Evolutionary conservation across 352 stramenopile genomes (phyloP), one percentile per base, ranked within the genome.

Genomic region (Pythium oligandrum): DNA sequence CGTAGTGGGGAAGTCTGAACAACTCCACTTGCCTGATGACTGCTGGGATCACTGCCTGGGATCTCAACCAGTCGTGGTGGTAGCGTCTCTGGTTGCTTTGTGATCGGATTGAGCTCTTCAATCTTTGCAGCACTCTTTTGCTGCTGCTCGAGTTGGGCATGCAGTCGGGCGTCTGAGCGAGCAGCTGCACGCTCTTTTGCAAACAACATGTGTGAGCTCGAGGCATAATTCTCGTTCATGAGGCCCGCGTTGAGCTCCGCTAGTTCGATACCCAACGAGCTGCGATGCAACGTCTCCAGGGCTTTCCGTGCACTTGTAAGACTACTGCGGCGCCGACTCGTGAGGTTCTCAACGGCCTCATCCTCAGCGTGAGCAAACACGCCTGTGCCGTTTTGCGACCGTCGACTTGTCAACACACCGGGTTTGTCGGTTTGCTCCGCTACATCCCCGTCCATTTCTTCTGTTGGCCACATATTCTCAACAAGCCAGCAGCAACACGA

Each of bases 401-500:
- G 17, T 26, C 17, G 17, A 26, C 17, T 26, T 26, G 17, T 26
- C 17, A 26, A 26, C 17, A 26, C 17, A 26, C 17, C 17, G 17
- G 17, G 17, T 26, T 26, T 26, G 17, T 26, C 17, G 17, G 17
- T 26, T 26, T 26, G 17, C 17, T 26, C 17, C 17, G 17, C 17
- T 26, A 26, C 17, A 26, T 26, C 17, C 17, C 17, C 17, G 17
- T 26, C 17, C 17, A 26, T 26, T 26, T 26, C 17, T 26, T 26
- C 17, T 26, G 17, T 26, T 26, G 17, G 17, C 17, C 17, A 26
- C 64, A 85, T 64, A 40, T 86, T 85, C 38, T 90, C 78, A 1
- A 52, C 72, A 0, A 90, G 59, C 74, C 74, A 90, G 49, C 68
- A 90, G 53, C 68, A 86, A 42, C 74, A 84, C 0, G 53, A 71